Evolutionary conservation across 805 yeast species (phyloP), one percentile per base, ranked within the genome.

Genomic region (Starmerella davenportii): DNA sequence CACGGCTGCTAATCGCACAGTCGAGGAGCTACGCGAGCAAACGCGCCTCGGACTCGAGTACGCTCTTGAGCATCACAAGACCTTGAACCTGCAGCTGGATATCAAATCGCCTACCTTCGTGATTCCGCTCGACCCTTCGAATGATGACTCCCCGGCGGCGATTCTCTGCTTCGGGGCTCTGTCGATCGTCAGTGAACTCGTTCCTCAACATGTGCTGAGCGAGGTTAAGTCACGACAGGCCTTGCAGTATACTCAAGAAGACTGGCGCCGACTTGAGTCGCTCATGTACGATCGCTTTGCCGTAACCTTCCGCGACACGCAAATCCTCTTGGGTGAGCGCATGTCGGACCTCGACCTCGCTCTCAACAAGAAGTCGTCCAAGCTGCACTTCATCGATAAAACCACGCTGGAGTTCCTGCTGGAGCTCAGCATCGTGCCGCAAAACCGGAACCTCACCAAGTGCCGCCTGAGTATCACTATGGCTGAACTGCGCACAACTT

Each of bases 91-190:
- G 20, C 74, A 79, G 50, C 68, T 90, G 44, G 96, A 92, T 58
- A 63, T 92, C 33, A 95, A 85, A 52, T 93, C 96, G 0, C 99
- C 99, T 0, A 63, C 90, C 47, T 73, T 92, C 18, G 77, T 87
- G 7, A 50, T 90, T 15, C 98, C 98, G 0, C 62, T 82, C 24
- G 80, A 82, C 51, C 79, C 93, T 0, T 66, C 72, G 11, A 41
- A 35, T 4, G 71, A 70, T 45, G 75, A 81, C 74, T 74, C 95
- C 0, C 92, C 95, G 0, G 93, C 93, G 46, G 80, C 85, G 3
- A 72, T 90, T 16, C 65, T 90, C 38, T 96, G 90, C 64, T 95
- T 95, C 5, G 99, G 99, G 52, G 95, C 87, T 56, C 76, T 92
- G 19, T 75, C 82, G 46, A 72, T 90, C 14, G 59, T 64, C 1